Evolutionary conservation across 1,284 basidiomycete species (phyloP).

Genomic region (Rhodotorula sp.): DNA sequence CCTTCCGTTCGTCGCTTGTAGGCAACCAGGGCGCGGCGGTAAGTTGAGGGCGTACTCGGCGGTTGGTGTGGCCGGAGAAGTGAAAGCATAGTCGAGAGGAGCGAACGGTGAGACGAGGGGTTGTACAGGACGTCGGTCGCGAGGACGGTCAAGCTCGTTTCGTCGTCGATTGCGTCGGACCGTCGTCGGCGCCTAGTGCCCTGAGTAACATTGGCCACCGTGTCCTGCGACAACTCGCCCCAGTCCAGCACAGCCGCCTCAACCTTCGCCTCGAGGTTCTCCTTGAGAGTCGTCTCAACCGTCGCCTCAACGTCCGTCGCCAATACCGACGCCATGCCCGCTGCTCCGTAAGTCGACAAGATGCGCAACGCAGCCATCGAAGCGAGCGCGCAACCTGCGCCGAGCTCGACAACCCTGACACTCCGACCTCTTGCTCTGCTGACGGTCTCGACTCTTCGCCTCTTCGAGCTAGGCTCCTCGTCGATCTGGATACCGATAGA

Average conservation of each 20-base stretch:
- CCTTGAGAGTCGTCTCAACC: constrained; percentile 34
- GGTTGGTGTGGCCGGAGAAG: constrained; percentile 7
- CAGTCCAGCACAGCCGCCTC: constrained; percentile 23
- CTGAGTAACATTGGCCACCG: neutral
- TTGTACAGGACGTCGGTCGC: constrained; percentile 45
- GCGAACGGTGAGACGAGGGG: constrained; percentile 30
- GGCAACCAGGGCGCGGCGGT: constrained; percentile 31
- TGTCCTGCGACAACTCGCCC: constrained; percentile 3
- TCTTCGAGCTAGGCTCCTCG: neutral
- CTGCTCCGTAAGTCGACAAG: neutral
- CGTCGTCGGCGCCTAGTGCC: neutral
- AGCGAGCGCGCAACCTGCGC: constrained; percentile 42
- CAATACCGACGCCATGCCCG: constrained; percentile 6
- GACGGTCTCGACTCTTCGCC: neutral
- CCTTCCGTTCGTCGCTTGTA: constrained; percentile 42
- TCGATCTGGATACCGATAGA: neutral
- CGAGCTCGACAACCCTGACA: constrained; percentile 40
- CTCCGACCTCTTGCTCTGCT: too few relatives aligned
- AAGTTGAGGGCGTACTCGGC: neutral
- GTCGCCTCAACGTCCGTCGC: constrained; percentile 41
- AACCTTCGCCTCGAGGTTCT: constrained; percentile 29
- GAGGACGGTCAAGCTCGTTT: constrained; percentile 23
- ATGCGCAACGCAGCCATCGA: constrained; percentile 6
- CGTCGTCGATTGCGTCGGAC: neutral
- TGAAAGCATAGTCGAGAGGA: constrained; percentile 38